A percentile compares a stretch with the other conserved stretches of the same genome.
These are phyloP conservation scores for Trichoderma parareesei DNA, from an alignment of 495 filamentous ascomycete genomes.

Conservation along the genomic window DNA sequence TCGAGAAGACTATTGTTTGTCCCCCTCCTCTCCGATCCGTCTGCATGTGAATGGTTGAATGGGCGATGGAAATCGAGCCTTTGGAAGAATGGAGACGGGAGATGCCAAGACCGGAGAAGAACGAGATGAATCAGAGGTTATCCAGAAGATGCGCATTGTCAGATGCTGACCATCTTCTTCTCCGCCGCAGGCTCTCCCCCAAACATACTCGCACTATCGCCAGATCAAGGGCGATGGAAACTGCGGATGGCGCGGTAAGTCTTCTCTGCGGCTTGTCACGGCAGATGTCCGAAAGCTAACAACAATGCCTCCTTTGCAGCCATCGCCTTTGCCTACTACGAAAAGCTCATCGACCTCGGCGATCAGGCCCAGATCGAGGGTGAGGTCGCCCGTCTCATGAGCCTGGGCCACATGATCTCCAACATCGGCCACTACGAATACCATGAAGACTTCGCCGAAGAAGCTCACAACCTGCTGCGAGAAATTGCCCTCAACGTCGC, in stretches of 20 bases:
- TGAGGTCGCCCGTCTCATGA: conserved; percentile 64
- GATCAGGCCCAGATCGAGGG: conserved; percentile 55
- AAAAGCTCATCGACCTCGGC: conserved; percentile 61
- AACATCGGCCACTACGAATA: conserved; percentile 55
- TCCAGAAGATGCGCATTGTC: background rate
- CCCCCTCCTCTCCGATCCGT: conserved; percentile 5
- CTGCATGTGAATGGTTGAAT: background rate
- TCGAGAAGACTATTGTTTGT: conserved; percentile 78
- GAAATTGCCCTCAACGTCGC: conserved; percentile 48
- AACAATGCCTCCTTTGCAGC: conserved; percentile 40
- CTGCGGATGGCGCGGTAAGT: conserved; percentile 93
- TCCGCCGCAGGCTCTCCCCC: conserved; percentile 57
- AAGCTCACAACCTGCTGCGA: conserved; percentile 56
- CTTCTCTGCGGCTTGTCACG: background rate
- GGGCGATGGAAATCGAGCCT: background rate
- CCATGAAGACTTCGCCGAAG: conserved; percentile 78
- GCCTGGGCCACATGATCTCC: conserved; percentile 58
- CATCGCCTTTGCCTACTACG: conserved; percentile 87
- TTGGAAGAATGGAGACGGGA: background rate
- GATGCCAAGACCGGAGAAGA: background rate
- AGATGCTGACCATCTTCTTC: conserved; percentile 16
- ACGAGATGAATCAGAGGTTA: background rate
- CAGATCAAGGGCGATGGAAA: conserved; percentile 88
- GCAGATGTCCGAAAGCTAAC: background rate
- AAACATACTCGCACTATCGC: conserved; percentile 81